Evolutionary conservation across 116 monocot species (phyloP), one percentile per base, ranked within the genome.

Genomic region (Iris pallida): DNA sequence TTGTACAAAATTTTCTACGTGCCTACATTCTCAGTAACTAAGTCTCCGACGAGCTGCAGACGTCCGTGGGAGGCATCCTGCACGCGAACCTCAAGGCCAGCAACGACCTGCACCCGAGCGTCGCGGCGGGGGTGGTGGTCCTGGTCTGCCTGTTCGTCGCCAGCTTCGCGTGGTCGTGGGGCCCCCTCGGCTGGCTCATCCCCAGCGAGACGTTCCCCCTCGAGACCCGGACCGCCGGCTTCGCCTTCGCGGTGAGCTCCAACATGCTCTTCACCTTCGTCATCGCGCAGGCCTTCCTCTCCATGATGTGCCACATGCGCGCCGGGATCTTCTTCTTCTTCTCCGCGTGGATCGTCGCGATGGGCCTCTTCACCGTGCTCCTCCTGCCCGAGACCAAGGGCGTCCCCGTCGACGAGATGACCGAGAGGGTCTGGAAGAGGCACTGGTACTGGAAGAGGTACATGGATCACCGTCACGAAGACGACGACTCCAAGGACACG

Each of bases 351-450:
- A 77, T 80, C 8, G 48, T 82, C 2, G 4, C 73, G 67, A 90
- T 86, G 90, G 55, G 13, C 1, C 5, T 82, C 6, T 90, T 79
- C 47, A 75, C 71, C 7, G 1, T 77, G 1, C 77, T 79, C 59
- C 63, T 90, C 8, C 51, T 89, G 73, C 93, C 87, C 9, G 93
- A 93, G 80, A 93, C 93, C 0, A 93, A 89, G 71, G 68, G 71
- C 8, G 71, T 89, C 16, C 85, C 93, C 11, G 87, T 93, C 17
- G 93, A 93, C 11, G 87, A 87, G 90, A 93, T 93, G 93, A 61
- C 18, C 0, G 81, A 89, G 12, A 59, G 72, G 40, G 84, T 90
- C 0, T 90, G 90, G 90, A 81, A 68, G 60, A 11, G 49, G 55
- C 90, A 90, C 48, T 77, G 81, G 84, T 86, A 66, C 62, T 90